Base-by-base conservation (phyloP, 73 alveolate genomes). In the Uronychia binucleata region DNA sequence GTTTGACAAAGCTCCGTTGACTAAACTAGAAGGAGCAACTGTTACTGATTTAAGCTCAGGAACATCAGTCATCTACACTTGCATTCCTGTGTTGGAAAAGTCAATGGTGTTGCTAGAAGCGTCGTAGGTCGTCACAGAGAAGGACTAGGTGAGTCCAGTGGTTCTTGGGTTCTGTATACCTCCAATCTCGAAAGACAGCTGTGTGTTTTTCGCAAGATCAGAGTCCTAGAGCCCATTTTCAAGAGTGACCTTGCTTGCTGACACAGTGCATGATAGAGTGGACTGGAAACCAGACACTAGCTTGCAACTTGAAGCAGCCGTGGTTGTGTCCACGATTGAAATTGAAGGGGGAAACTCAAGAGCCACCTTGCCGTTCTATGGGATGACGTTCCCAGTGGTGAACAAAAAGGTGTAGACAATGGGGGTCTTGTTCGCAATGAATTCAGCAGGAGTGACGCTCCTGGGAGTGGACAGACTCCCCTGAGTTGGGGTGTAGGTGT, bases 151-250 rank as follows among this genome's bases (percentile, higher is more conserved):
- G 0, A 82, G 30, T 8, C 1, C 25, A 1, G 83, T 83, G 0
- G 85, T 75, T 75, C 90, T 83, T 74, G 89, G 94, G 57, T 81
- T 88, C 58, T 79, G 60, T 26, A 88, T 19, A 0, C 94, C 94
- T 34, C 78, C 33, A 0, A 87, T 76, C 29, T 78, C 31, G 5
- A 79, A 1, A 46, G 67, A 46, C 67, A 46, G n/a, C 19, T 46
- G n/a, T 46, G 5, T 5, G 19, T 46, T 46, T 46, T 46, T 46
- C 5, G 67, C 67, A 46, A 46, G 19, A 19, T 46, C 19, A 11
- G 5, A 5, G 5, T 5, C 19, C 67, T 46, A 19, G 67, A 46
- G 19, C 19, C 67, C 67, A 46, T 19, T 46, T 5, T 46, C 67
- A 46, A 46, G 5, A 46, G 19, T 19, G 5, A 46, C 19, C 67